Base-by-base conservation (phyloP, 176 grass and related monocot species). In the Microstegium vimineum region DNA sequence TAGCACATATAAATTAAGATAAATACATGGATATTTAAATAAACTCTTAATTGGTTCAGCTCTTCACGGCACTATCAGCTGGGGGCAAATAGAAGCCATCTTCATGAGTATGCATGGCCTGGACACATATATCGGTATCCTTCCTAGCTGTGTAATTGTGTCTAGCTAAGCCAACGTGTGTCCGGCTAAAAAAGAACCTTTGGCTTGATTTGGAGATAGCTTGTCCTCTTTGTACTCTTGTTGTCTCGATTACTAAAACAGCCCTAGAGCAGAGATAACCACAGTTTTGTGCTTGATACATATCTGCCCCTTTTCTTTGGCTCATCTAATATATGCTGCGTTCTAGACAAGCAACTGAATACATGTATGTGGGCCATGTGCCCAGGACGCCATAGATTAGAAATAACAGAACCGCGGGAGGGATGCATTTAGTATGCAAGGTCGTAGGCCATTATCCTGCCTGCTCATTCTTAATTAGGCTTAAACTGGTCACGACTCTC, bases 401-500 rank as follows among this genome's bases (percentile, higher is more conserved):
- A 71, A 71, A 28, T 43, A 45, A 45, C 14, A 71, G 69, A 45
- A 45, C 38, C 22, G 4, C n/a, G 13, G 7, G 7, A 32, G 42
- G 25, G 25, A n/a, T 43, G 69, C 22, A 73, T 61, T 82, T 62
- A 83, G 33, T 42, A 76, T 23, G 62, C 46, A 65, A 52, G 26
- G 32, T n/a, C n/a, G n/a, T 75, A 15, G 60, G 60, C 35, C 42
- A 20, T 20, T n/a, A n/a, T n/a, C n/a, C n/a, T n/a, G n/a, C 47
- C 37, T 26, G 40, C 28, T 62, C 60, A n/a, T 75, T 40, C 60
- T 83, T 75, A 65, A 56, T 83, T 27, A 28, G 32, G 61, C 30
- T 71, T 71, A 71, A 71, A 40, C 25, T 54, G 71, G 71, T 43
- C 79, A 62, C 68, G 17, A 25, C 67, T 81, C 47, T 30, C 47